phyloP scores from a whole-genome alignment of 176 grass and related monocot genomes.

The Rhynchospora pubera region DNA sequence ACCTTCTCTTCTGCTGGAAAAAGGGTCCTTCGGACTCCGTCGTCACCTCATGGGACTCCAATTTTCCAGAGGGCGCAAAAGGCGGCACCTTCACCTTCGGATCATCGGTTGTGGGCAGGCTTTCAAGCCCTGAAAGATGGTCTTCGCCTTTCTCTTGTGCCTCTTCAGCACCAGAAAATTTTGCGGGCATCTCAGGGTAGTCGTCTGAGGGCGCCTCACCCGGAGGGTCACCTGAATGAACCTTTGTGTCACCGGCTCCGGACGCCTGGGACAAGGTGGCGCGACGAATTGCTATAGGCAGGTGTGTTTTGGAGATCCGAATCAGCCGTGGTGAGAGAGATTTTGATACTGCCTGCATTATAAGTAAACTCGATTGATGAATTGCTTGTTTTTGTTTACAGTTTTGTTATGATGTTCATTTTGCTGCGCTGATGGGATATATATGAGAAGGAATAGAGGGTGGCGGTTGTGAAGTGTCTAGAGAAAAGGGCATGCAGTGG shows the following conservation, averaged over 20 bases:
- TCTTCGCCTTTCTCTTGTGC: neutral
- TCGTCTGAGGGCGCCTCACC: constrained; percentile 27
- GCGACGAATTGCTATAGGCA: neutral
- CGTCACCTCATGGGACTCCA: constrained; percentile 34
- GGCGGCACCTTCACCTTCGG: constrained; percentile 30
- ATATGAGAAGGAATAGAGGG: neutral
- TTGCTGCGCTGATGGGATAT: neutral
- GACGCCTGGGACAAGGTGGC: constrained; percentile 10
- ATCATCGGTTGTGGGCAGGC: neutral
- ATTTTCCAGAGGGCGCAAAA: constrained; percentile 46
- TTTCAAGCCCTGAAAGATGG: neutral
- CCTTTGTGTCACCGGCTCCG: constrained; percentile 12
- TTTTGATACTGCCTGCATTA: constrained; percentile 6
- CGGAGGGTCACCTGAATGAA: constrained; percentile 40
- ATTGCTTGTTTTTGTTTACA: neutral
- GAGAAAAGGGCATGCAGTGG: neutral
- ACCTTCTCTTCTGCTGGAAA: constrained; percentile 49
- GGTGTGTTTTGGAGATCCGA: neutral
- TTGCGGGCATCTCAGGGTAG: constrained; percentile 21
- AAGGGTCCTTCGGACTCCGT: neutral
- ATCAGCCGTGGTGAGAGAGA: neutral
- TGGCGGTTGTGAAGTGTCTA: constrained; percentile 1
- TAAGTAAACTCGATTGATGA: neutral
- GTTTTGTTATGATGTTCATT: neutral
- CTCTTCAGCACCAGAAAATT: constrained; percentile 35